Evolutionary conservation across 768 basidiomycete genomes (phyloP).

Genomic region (Agrocybe praecox): DNA sequence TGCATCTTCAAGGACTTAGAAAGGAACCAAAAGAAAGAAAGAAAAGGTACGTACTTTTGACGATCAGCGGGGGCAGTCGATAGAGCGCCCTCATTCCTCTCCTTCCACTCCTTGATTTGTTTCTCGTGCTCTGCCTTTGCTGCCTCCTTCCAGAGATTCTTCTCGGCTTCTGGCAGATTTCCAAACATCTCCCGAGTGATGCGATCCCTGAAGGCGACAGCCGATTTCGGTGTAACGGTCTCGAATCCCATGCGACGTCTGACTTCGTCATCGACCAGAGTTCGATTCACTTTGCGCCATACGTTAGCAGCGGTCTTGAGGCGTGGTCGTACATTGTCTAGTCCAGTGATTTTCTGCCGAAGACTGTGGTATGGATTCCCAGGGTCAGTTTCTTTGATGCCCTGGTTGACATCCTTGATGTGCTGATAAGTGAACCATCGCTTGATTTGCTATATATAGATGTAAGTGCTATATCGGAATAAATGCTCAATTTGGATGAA

Average conservation of each 20-base stretch:
- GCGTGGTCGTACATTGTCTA: background rate
- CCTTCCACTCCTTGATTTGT: conserved; percentile 3
- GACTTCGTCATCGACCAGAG: background rate
- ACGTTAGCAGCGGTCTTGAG: background rate
- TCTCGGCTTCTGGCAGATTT: background rate
- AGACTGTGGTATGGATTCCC: background rate
- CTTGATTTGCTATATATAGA: conserved; percentile 9
- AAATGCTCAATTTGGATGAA: too few species aligned
- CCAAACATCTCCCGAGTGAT: conserved; percentile 6
- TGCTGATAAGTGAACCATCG: conserved; percentile 9
- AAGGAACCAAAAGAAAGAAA: background rate
- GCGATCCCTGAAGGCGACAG: background rate
- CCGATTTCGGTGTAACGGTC: background rate
- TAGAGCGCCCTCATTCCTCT: background rate
- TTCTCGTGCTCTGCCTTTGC: conserved; percentile 4
- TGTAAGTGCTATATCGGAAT: too few species aligned
- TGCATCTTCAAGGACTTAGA: conserved; percentile 4
- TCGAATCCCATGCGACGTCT: background rate
- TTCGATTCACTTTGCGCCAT: conserved; percentile 1
- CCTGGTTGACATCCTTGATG: conserved; percentile 1
- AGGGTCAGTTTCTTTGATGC: background rate
- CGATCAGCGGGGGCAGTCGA: conserved; percentile 11
- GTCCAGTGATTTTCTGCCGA: conserved; percentile 2
- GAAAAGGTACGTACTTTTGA: conserved; percentile 8
- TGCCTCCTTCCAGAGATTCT: background rate